Evolutionary conservation across 106 monocot genomes (phyloP), one percentile per base, ranked within the genome.

Genomic region (Dioscorea alata): DNA sequence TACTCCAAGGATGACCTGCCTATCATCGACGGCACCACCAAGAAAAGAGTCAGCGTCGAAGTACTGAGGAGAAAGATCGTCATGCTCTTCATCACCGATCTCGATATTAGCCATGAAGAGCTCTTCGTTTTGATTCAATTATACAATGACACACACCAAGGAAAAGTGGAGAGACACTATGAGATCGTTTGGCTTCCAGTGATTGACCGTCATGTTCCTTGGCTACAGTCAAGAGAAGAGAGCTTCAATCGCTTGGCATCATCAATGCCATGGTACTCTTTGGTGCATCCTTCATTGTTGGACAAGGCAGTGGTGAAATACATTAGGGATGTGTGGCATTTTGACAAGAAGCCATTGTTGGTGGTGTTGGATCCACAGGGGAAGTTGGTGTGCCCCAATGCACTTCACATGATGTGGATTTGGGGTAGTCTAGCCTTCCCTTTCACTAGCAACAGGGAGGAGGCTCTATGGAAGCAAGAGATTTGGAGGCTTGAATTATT

Each of bases 341-440:
- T 94, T 56, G 89, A 90, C 48, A 94, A 84, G 80, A 90, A 76
- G 68, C 84, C 94, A 0, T 12, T 82, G 60, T 64, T 90, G 75
- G 94, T 94, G 58, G 89, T 85, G 49, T 50, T 94, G 77, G 87
- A 94, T 61, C 75, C 86, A 0, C 86, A 87, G 73, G 94, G 87
- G 13, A 94, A 76, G 80, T 77, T 90, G 33, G 84, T 76, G 16
- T 87, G 77, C 61, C 94, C 86, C 4, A 90, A 94, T 56, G 89
- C 94, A 18, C 49, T 90, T 24, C 82, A 87, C 78, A 94, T 94
- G 94, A 87, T 90, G 63, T 90, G 80, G 86, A 94, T 94, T 23
- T 94, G 94, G 94, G 89, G 94, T n/a, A 94, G 80, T 72, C 60
- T 82, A 17, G 89, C 89, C 4, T 90, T 82, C 68, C 94, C 94